Evolutionary conservation across 2,329 filamentous ascomycete genomes (phyloP), one percentile per base, ranked within the genome.

Genomic region (Didymella pomorum): DNA sequence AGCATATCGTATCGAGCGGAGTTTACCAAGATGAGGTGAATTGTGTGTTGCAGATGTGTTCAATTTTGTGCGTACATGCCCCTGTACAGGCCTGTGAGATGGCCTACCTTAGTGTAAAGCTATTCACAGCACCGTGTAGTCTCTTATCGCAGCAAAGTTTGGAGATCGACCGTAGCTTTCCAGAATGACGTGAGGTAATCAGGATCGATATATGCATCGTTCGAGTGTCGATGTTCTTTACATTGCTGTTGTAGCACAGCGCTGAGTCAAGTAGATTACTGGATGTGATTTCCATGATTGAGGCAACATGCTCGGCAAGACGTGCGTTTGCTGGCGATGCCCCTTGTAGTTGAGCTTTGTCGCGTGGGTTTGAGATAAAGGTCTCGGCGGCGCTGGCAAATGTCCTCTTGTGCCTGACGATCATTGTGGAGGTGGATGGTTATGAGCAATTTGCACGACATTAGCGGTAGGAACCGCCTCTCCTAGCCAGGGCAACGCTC

Each of bases 341-440:
- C 39, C 56, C 26, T 41, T 33, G 31, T 21, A 16, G 18, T 20
- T 58, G 50, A 41, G 50, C 50, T 58, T 35, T 44, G 49, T 49
- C 31, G 35, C 18, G 29, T 45, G 29, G 26, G 56, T 58, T 58
- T 58, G 56, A 51, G 21, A 28, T 58, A 46, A 21, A 54, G 41
- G 37, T 54, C 39, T 58, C 33, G 51, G 56, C 50, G 41, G 41
- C 41, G 41, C 46, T 58, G 31, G 51, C 41, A 51, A 44, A 51
- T 51, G 28, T 45, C 29, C 29, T 45, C 21, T 28, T 45, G 50
- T 58, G 52, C 56, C 56, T 58, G 56, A 29, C 39, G 56, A 58
- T 58, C 50, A 50, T 58, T 58, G 56, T 45, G 50, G 56, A 58
- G 56, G 49, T 52, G 45, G 45, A 43, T 10, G 45, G 31, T 25